phyloP scores from a whole-genome alignment of 805 yeast genomes.

The Wickerhamiella cacticola region DNA sequence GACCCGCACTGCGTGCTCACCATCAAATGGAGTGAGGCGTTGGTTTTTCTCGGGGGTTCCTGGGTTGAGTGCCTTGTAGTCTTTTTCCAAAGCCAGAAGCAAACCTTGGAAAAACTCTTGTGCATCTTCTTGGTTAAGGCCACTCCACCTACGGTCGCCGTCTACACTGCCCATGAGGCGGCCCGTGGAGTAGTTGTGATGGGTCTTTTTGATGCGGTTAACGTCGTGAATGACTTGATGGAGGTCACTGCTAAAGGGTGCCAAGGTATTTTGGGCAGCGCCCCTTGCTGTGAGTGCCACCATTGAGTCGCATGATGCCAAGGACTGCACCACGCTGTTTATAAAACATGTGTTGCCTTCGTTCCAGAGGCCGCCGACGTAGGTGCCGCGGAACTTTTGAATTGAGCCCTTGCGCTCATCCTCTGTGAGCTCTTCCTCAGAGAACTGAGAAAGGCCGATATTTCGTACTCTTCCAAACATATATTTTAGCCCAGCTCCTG shows the following conservation, averaged over 20 bases:
- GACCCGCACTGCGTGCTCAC: slow-evolving; percentile 73
- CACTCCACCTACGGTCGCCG: slow-evolving; percentile 47
- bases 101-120: slow-evolving; percentile 79
- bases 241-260: slow-evolving; percentile 20
- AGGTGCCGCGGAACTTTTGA: slow-evolving; percentile 21
- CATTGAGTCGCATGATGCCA: slow-evolving; percentile 61
- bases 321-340: slow-evolving; percentile 77
- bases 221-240: slow-evolving; percentile 22
- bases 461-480: slow-evolving; percentile 25
- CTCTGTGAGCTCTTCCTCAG: slow-evolving; percentile 22
- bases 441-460: slow-evolving; percentile 21
- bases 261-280: slow-evolving; percentile 22
- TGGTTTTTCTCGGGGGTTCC: slow-evolving; percentile 24
- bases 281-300: slow-evolving; percentile 41
- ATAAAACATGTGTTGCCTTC: slow-evolving; percentile 93
- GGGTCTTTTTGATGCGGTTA: slow-evolving; percentile 23
- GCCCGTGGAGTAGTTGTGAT: slow-evolving; percentile 25
- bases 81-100: slow-evolving; percentile 27
- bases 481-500: slow-evolving; percentile 24
- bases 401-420: slow-evolving; percentile 21
- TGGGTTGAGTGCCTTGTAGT: slow-evolving; percentile 18
- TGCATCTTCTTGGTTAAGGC: slow-evolving; percentile 92
- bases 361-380: slow-evolving; percentile 73
- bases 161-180: slow-evolving; percentile 20
- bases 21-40: slow-evolving; percentile 82